These are phyloP conservation scores for Prunus armeniaca DNA, from an alignment of 306 rosid genomes.

Conservation along the genomic window DNA sequence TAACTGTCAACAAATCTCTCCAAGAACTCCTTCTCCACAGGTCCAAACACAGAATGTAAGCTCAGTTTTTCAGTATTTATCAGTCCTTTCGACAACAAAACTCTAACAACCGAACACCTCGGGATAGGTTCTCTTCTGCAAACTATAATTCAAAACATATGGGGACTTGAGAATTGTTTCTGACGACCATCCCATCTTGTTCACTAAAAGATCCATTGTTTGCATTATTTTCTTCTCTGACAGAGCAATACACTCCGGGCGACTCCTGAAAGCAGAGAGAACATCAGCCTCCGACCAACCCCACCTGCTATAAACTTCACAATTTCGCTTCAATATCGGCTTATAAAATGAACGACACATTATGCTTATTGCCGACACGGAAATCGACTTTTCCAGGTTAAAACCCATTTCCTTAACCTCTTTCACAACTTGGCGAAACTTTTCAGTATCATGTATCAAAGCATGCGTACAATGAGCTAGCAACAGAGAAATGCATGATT, in stretches of 20 bases:
- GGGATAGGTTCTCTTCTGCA: constrained; percentile 40
- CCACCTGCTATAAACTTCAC: constrained; percentile 40
- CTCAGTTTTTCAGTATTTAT: background rate
- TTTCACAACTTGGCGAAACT: background rate
- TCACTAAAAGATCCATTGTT: constrained; percentile 34
- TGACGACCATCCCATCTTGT: constrained; percentile 27
- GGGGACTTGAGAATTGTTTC: constrained; percentile 15
- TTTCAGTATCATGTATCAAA: background rate
- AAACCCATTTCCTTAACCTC: constrained; percentile 43
- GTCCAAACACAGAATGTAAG: background rate
- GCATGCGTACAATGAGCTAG: background rate
- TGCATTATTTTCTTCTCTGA: constrained; percentile 33
- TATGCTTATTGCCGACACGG: constrained; percentile 23
- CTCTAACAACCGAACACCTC: constrained; percentile 26
- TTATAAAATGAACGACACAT: background rate
- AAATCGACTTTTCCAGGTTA: constrained; percentile 5
- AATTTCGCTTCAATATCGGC: constrained; percentile 33
- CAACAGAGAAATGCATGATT: constrained; percentile 2
- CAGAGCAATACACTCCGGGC: constrained; percentile 25
- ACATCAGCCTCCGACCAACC: constrained; percentile 48
- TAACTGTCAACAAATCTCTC: constrained; percentile 15
- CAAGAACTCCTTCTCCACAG: constrained; percentile 15
- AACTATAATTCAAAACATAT: background rate
- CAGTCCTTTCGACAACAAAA: constrained; percentile 30
- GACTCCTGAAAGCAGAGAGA: constrained; percentile 25